These are phyloP conservation scores for Craspedostauros australis DNA, from an alignment of 108 stramenopile genomes.

Conservation along the genomic window DNA sequence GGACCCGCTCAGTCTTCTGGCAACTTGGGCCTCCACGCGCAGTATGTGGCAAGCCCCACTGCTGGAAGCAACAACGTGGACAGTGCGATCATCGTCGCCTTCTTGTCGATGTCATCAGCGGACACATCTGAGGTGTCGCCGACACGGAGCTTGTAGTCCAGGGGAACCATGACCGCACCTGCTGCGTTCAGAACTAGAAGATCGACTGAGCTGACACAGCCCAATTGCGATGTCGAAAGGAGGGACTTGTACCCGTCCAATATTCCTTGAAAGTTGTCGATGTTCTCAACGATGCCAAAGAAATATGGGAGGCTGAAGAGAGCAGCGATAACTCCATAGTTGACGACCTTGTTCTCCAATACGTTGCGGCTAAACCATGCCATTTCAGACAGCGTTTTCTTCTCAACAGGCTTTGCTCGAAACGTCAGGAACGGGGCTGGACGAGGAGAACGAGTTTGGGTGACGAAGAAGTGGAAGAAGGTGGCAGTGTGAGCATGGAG, in stretches of 20 bases:
- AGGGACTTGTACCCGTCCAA: constrained; percentile 21
- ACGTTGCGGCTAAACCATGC: constrained; percentile 63
- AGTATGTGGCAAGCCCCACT: constrained; percentile 47
- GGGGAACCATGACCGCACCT: constrained; percentile 43
- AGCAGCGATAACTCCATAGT: constrained; percentile 17
- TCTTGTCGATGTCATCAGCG: background rate
- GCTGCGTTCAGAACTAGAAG: constrained; percentile 35
- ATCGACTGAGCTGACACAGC: constrained; percentile 46
- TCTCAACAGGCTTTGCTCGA: constrained; percentile 22
- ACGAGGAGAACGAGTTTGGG: too few species aligned
- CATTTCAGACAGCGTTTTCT: constrained; percentile 21
- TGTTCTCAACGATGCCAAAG: too few species aligned
- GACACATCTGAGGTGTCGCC: background rate
- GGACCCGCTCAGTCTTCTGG: constrained; percentile 10
- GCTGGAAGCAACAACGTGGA: constrained; percentile 44
- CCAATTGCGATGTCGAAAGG: constrained; percentile 33
- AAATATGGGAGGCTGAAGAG: too few species aligned
- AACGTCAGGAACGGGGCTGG: constrained; percentile 46
- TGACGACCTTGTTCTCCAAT: constrained; percentile 56
- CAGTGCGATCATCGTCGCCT: constrained; percentile 24
- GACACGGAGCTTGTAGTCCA: constrained; percentile 40
- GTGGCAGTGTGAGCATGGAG: too few species aligned
- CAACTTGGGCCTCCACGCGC: constrained; percentile 40
- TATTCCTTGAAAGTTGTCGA: too few species aligned
- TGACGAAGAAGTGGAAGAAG: too few species aligned